Base-by-base conservation (phyloP, 1,284 basidiomycete genomes). In the Boletellus deceptivus region DNA sequence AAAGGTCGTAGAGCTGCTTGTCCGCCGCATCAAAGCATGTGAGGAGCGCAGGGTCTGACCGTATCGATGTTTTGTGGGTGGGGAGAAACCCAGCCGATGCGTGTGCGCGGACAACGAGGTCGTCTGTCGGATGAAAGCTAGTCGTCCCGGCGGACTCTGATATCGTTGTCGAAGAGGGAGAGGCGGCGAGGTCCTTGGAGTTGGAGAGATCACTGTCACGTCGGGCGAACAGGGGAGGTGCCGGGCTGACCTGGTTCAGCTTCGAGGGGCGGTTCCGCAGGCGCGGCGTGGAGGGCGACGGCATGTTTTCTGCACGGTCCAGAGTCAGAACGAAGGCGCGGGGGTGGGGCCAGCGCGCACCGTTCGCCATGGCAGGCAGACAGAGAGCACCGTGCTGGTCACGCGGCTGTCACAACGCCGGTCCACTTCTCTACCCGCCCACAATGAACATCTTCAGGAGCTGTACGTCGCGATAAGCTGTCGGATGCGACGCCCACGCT, bases 361-460 rank as follows among this genome's bases (percentile, higher is more conserved):
- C 57, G 13, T 13, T 50, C 24, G 53, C 53, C 61, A 63, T 64
- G 53, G 39, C 17, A 6, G 45, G 10, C 3, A 20, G 31, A 9
- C 8, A 20, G n/a, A n/a, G n/a, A 22, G 22, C 22, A 22, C 22
- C 5, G 22, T 42, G 29, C 25, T 31, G 14, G 61, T 70, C 52
- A 70, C 63, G 56, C 52, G 56, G 59, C 46, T 43, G 60, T 70
- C 59, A 69, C 67, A 55, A 38, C 55, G 40, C 13, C 49, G 40
- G 48, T 42, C 46, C 49, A 14, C 29, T 31, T 31, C 42, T 57
- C 40, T 41, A 52, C 52, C 48, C 49, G 55, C 46, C 66, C 69
- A 73, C 66, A 60, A 89, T 89, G 86, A 87, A 87, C 67, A 79
- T 89, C 70, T 82, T 89, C 74, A 88, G 84, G 72, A 93, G 84